A percentile compares a stretch with the other conserved stretches of the same genome.
phyloP scores from a whole-genome alignment of 2,329 filamentous ascomycete species.

The Fusarium subtropicale region DNA sequence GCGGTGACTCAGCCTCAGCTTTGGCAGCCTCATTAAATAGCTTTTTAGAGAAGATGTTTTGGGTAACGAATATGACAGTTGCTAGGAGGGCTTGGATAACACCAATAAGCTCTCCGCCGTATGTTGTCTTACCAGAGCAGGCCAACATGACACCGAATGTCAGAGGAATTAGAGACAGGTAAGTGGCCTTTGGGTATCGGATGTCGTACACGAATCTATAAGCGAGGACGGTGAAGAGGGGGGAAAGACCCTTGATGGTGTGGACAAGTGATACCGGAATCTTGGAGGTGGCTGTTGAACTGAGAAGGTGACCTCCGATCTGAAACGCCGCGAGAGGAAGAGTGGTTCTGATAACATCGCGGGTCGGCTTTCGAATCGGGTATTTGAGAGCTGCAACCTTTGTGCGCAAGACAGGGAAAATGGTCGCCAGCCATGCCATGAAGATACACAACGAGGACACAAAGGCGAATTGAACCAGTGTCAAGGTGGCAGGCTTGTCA shows the following conservation, averaged over 20 bases:
- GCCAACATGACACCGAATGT: slow-evolving; percentile 96
- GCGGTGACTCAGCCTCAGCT: slow-evolving; percentile 79
- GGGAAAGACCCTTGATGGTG: slow-evolving; percentile 97
- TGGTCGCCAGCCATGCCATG: slow-evolving; percentile 78
- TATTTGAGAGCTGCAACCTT: slow-evolving; percentile 83
- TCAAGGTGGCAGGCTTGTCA: slow-evolving; percentile 90
- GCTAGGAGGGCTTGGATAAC: slow-evolving; percentile 88
- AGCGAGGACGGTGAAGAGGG: slow-evolving; percentile 92
- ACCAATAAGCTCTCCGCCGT: slow-evolving; percentile 89
- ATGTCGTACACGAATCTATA: slow-evolving; percentile 92
- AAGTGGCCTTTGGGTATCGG: slow-evolving; percentile 86
- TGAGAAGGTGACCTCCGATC: slow-evolving; percentile 91
- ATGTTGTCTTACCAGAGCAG: slow-evolving; percentile 83
- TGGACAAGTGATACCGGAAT: slow-evolving; percentile 98
- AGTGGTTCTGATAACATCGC: slow-evolving; percentile 85
- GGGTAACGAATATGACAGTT: slow-evolving; percentile 95
- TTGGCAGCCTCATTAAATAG: slow-evolving; percentile 94
- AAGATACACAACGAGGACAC: slow-evolving; percentile 89
- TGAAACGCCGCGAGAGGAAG: slow-evolving; percentile 94
- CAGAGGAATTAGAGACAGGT: slow-evolving; percentile 88
- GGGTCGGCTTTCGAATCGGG: slow-evolving; percentile 82
- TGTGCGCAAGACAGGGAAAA: slow-evolving; percentile 77
- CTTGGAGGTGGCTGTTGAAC: slow-evolving; percentile 91
- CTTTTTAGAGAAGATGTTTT: slow-evolving; percentile 98
- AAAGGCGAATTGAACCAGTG: slow-evolving; percentile 91